These are phyloP conservation scores for Blastomyces percursus DNA, from an alignment of 2,329 filamentous ascomycete species.

Conservation along the genomic window DNA sequence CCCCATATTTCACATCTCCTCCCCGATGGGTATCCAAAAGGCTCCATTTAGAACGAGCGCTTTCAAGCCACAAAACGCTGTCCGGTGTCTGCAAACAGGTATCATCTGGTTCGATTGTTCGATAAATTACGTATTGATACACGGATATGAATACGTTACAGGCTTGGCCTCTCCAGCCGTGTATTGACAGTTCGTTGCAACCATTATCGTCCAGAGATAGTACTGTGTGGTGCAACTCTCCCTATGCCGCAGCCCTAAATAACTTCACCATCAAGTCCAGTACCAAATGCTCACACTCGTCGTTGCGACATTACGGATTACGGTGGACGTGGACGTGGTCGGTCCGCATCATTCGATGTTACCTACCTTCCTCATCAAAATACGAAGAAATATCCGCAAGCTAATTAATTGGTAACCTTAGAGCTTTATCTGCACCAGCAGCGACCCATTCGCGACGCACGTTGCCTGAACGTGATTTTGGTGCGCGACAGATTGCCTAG, in stretches of 20 bases:
- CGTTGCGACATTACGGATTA: not conserved
- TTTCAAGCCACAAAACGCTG: not conserved
- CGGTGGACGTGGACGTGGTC: not conserved
- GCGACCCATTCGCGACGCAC: not conserved
- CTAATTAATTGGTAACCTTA: not conserved
- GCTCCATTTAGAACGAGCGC: not conserved
- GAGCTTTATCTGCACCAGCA: not conserved
- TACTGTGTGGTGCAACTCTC: too few species aligned
- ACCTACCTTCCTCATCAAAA: not conserved
- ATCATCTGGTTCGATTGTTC: not conserved
- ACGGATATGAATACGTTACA: not conserved
- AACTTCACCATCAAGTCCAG: not conserved
- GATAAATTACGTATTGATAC: slow-evolving; percentile 2
- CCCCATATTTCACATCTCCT: not conserved
- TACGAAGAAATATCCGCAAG: not conserved
- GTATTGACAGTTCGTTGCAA: not conserved
- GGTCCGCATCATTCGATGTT: not conserved
- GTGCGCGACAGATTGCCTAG: not conserved
- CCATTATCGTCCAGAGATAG: not conserved
- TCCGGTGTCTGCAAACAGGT: not conserved
- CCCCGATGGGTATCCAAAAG: not conserved
- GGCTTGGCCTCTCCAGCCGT: not conserved
- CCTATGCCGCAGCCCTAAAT: not conserved
- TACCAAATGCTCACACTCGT: not conserved
- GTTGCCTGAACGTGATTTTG: not conserved